These are phyloP conservation scores for Trapa bicornis DNA, from an alignment of 345 rosid species.

Conservation along the genomic window DNA sequence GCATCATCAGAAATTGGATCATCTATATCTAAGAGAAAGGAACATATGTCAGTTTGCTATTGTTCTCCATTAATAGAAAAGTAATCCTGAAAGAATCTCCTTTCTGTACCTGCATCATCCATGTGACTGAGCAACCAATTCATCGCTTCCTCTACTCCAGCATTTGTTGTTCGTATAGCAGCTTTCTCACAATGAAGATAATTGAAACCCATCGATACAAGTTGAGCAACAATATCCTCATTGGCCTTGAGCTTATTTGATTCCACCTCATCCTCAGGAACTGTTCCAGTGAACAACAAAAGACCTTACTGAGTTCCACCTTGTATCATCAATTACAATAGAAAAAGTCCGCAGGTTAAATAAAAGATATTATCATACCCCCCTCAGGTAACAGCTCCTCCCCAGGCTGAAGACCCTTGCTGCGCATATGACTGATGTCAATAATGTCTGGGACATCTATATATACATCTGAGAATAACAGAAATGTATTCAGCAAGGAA, in stretches of 20 bases:
- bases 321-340: background rate
- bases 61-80: background rate
- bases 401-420: conserved; percentile 89
- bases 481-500: background rate
- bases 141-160: conserved; percentile 95
- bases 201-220: conserved; percentile 85
- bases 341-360: background rate
- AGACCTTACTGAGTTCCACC: background rate
- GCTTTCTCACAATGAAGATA: conserved; percentile 91
- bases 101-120: conserved; percentile 77
- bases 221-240: conserved; percentile 79
- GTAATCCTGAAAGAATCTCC: background rate
- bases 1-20: conserved; percentile 43
- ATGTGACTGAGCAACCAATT: conserved; percentile 89
- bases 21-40: conserved; percentile 49
- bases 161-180: conserved; percentile 66
- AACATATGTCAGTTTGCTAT: background rate
- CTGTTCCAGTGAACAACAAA: conserved; percentile 19
- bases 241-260: conserved; percentile 47
- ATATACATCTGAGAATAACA: conserved; percentile 58
- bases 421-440: conserved; percentile 88
- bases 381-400: conserved; percentile 83
- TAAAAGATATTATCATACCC: conserved; percentile 14
- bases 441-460: conserved; percentile 89
- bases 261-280: conserved; percentile 38